Percentiles rank a stretch among this genome's conserved stretches.
Evolutionary conservation across 441 rosid species (phyloP).

Genomic region (Gossypium gossypioides): DNA sequence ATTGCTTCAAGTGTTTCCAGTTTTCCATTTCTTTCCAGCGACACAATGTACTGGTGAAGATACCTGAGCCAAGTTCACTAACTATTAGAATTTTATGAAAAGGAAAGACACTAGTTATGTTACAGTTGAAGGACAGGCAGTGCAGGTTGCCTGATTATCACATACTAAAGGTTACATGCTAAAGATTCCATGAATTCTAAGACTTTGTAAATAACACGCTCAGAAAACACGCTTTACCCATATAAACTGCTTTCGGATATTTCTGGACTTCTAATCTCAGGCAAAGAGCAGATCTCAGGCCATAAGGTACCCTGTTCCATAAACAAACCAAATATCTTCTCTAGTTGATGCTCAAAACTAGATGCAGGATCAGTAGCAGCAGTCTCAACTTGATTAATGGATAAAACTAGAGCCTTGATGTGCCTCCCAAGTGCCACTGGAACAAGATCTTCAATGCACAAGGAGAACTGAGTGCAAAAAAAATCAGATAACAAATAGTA

Average conservation of each 20-base stretch:
- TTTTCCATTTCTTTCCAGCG: conserved; percentile 62
- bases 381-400: conserved; percentile 45
- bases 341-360: conserved; percentile 54
- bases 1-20: conserved; percentile 77
- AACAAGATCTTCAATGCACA: conserved; percentile 90
- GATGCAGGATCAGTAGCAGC: conserved; percentile 26
- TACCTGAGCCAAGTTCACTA: conserved; percentile 38
- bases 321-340: conserved; percentile 80
- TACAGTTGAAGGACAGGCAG: not conserved
- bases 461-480: conserved; percentile 55
- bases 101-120: not conserved
- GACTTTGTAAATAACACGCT: not conserved
- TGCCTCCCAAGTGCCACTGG: conserved; percentile 87
- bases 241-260: conserved; percentile 72
- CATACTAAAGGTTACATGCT: not conserved
- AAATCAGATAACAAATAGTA: conserved; percentile 17
- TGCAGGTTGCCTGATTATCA: not conserved
- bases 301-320: conserved; percentile 89
- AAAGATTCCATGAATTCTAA: not conserved
- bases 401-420: conserved; percentile 60
- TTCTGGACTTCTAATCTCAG: conserved; percentile 62
- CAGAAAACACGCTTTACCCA: conserved; percentile 40
- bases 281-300: conserved; percentile 75
- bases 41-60: conserved; percentile 58
- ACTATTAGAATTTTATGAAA: not conserved